These are phyloP conservation scores for Hippophae tibetana DNA, from an alignment of 306 rosid genomes.

Conservation along the genomic window DNA sequence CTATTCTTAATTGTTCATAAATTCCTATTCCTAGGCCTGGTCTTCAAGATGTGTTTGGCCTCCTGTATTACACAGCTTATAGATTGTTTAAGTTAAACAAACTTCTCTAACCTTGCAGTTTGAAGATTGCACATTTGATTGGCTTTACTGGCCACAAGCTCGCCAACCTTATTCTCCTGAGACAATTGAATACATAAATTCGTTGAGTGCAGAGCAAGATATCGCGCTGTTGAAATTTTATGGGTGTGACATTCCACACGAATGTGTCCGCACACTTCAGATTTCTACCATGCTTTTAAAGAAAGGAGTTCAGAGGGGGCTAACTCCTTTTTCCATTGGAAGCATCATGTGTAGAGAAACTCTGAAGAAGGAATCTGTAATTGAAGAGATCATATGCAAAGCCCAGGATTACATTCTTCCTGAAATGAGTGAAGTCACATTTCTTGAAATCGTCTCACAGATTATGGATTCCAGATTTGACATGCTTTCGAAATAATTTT, in stretches of 20 bases:
- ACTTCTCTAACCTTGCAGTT: conserved; percentile 41
- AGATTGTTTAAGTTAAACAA: too few species aligned
- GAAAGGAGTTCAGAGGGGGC: conserved; percentile 74
- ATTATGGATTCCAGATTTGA: conserved; percentile 60
- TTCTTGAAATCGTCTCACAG: conserved; percentile 46
- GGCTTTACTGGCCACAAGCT: conserved; percentile 97
- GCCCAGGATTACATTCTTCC: conserved; percentile 50
- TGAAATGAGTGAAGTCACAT: conserved; percentile 52
- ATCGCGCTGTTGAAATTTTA: conserved; percentile 52
- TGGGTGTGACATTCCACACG: conserved; percentile 69
- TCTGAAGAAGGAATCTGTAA: conserved; percentile 49
- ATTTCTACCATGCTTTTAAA: conserved; percentile 70
- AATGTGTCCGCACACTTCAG: conserved; percentile 53
- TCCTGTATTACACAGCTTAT: too few species aligned
- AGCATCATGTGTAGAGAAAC: conserved; percentile 69
- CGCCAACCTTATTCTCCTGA: conserved; percentile 47
- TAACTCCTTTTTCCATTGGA: conserved; percentile 70
- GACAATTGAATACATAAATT: conserved; percentile 43
- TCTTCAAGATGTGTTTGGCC: too few species aligned
- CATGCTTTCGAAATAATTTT: conserved; percentile 31
- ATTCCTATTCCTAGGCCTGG: too few species aligned
- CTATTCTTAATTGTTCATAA: too few species aligned
- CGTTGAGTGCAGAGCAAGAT: conserved; percentile 62
- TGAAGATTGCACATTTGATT: conserved; percentile 89
- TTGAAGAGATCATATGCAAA: conserved; percentile 57